Conservation (phyloP, 2,329 filamentous ascomycete species). For the Aureobasidium mangrovei region DNA sequence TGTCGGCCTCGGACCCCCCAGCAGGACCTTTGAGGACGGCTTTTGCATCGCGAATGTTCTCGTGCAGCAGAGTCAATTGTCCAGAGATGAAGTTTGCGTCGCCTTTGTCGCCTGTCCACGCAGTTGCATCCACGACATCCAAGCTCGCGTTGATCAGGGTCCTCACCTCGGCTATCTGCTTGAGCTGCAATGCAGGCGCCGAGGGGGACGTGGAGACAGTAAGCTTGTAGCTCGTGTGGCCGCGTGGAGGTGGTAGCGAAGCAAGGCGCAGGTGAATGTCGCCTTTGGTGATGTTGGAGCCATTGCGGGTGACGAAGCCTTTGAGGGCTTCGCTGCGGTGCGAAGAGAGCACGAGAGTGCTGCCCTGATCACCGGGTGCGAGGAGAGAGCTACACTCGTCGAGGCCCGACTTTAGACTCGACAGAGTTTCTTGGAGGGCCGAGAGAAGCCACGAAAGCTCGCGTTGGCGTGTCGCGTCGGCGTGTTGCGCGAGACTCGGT, state of each 20-base stretch:
- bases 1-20: slow-evolving; percentile 37
- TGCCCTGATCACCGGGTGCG: slow-evolving; percentile 73
- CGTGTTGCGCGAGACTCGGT: not conserved
- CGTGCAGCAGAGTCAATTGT: slow-evolving; percentile 49
- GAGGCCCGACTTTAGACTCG: slow-evolving; percentile 59
- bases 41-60: slow-evolving; percentile 54
- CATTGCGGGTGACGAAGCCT: slow-evolving; percentile 61
- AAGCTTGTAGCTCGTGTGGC: slow-evolving; percentile 43
- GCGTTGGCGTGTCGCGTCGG: slow-evolving; percentile 15
- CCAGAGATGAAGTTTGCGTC: slow-evolving; percentile 50
- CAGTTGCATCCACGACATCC: slow-evolving; percentile 70
- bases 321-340: slow-evolving; percentile 58
- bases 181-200: slow-evolving; percentile 52
- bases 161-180: slow-evolving; percentile 62
- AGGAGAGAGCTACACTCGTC: slow-evolving; percentile 84
- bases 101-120: slow-evolving; percentile 59
- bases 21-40: slow-evolving; percentile 45
- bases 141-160: slow-evolving; percentile 74
- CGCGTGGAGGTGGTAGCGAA: slow-evolving; percentile 51
- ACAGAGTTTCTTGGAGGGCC: slow-evolving; percentile 52
- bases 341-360: slow-evolving; percentile 82
- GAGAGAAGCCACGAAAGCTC: slow-evolving; percentile 58
- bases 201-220: slow-evolving; percentile 44
- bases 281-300: slow-evolving; percentile 84
- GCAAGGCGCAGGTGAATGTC: slow-evolving; percentile 69